Evolutionary conservation across 2,329 filamentous ascomycete genomes (phyloP).

Genomic region (Massarina eburnea): DNA sequence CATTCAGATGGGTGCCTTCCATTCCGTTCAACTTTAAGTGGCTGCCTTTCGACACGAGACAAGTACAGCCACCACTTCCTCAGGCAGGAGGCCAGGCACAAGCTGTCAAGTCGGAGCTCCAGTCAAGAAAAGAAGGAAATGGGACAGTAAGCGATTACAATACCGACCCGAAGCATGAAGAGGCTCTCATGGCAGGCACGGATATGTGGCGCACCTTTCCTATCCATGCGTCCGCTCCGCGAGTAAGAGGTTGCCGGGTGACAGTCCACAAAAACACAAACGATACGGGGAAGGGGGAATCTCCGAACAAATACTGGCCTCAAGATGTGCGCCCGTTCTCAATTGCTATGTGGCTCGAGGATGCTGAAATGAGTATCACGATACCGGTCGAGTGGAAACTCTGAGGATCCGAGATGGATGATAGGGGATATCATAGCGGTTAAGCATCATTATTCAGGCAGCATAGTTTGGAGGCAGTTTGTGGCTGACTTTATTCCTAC

Average conservation of each 20-base stretch:
- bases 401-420: slow-evolving; percentile 7
- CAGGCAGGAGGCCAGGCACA: slow-evolving; percentile 10
- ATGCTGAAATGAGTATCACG: slow-evolving; percentile 24
- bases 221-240: slow-evolving; percentile 16
- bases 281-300: slow-evolving; percentile 3
- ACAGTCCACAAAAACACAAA: slow-evolving; percentile 8
- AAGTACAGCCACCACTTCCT: slow-evolving; percentile 28
- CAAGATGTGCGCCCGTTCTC: slow-evolving; percentile 21
- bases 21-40: slow-evolving; percentile 27
- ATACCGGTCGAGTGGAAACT: slow-evolving; percentile 30
- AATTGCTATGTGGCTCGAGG: slow-evolving; percentile 34
- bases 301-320: slow-evolving; percentile 23
- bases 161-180: slow-evolving; percentile 18
- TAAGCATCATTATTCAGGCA: too few species aligned
- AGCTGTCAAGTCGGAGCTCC: slow-evolving; percentile 10
- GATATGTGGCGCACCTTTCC: slow-evolving; percentile 28
- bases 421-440: too few species aligned
- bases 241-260: slow-evolving; percentile 33
- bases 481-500: too few species aligned
- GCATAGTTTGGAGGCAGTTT: too few species aligned
- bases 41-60: slow-evolving; percentile 21
- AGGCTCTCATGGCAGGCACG: slow-evolving; percentile 23
- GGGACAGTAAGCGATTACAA: slow-evolving; percentile 24
- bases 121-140: not conserved
- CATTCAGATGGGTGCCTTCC: slow-evolving; percentile 28